Base-by-base conservation (phyloP, 2,329 filamentous ascomycete species). In the Aureobasidium namibiae region DNA sequence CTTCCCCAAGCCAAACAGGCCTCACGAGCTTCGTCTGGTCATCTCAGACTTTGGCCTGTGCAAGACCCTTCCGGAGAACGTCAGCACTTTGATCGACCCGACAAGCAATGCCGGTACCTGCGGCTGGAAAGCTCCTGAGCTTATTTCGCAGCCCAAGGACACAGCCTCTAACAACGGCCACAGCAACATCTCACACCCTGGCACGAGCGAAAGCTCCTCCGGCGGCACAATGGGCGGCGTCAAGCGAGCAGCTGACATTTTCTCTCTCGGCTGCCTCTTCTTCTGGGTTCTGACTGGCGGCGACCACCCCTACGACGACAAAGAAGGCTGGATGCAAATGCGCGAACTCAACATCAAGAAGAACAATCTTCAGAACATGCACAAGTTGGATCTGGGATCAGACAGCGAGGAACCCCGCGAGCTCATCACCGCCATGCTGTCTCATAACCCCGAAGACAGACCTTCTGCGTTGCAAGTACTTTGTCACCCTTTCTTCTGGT, bases 41-140 rank as follows among this genome's bases (percentile, higher is more conserved):
- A 96, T 99, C 36, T 97, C 94, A 0, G 94, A 99, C 72, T 99
- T 99, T 74, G 94, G 94, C 6, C 82, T 99, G 0, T 97, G 94
- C 73, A 99, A 97, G 79, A 97, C 96, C 69, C 78, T 99, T 16
- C 94, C 96, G 64, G 90, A 90, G 58, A 91, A 92, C 7, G 91
- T 96, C 70, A 96, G 91, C 59, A 97, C 92, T 0, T 92, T 97
- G 70, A 88, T 92, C 41, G 92, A 94, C 9, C 96, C 92, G 3
- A 97, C 92, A 0, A 91, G 91, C 13, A 90, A 96, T 68, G 92
- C 92, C 1, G 94, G 94, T 33, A 99, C 94, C 0, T 90, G 90
- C 44, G 94, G 94, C 7, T 99, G 94, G 94, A 90, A 95, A 61
- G 94, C 94, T 0, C 94, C 94, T 0, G 94, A 99, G 74, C 80